Conservation (phyloP, 257 asterid genomes). For the Voacanga thouarsii region DNA sequence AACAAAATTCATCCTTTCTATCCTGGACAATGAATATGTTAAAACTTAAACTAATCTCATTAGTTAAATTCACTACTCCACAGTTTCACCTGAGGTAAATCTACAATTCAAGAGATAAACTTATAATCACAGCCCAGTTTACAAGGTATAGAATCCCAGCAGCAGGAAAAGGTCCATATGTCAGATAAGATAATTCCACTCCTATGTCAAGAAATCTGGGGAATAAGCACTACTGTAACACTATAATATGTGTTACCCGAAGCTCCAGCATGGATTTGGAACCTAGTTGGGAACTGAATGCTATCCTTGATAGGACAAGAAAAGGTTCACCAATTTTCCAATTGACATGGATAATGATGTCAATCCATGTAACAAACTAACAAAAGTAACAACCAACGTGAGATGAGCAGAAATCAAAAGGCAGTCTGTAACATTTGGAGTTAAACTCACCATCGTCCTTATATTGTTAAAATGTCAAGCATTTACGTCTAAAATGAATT, state of each 20-base stretch:
- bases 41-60: no score
- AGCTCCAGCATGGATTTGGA: background rate
- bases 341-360: background rate
- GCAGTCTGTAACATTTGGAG: background rate
- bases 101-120: no score
- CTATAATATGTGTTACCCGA: background rate
- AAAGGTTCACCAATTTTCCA: background rate
- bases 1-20: background rate
- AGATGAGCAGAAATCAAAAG: background rate
- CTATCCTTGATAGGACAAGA: background rate
- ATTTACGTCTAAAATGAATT: background rate
- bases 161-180: background rate
- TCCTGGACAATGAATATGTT: no score
- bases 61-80: no score
- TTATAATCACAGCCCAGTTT: no score
- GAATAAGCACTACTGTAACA: background rate
- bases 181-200: background rate
- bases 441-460: background rate
- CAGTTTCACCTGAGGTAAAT: no score
- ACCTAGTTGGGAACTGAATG: background rate
- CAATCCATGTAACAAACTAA: background rate
- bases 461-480: background rate
- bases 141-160: background rate
- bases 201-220: background rate
- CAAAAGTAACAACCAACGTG: background rate